A percentile compares a stretch with the other conserved stretches of the same genome.
phyloP scores from a whole-genome alignment of 306 rosid genomes.

The Canavalia ensiformis region DNA sequence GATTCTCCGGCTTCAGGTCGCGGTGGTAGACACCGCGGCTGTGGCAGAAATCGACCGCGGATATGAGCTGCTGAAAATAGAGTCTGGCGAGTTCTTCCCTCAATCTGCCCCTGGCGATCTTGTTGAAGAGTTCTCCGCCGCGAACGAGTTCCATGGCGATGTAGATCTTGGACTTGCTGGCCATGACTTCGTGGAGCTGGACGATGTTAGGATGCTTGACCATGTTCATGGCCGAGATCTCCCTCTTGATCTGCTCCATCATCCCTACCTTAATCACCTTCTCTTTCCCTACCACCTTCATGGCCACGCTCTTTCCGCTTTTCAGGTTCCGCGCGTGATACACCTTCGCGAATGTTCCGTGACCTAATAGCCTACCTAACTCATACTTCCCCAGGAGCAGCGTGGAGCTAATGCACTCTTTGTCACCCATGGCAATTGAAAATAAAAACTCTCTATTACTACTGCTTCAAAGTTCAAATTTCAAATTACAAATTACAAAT shows the following conservation, averaged over 20 bases:
- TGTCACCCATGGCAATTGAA: constrained; percentile 49
- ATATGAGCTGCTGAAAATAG: constrained; percentile 81
- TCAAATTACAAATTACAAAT: too few relatives aligned
- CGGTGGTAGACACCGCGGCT: constrained; percentile 88
- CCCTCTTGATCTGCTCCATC: constrained; percentile 86
- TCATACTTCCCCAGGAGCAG: constrained; percentile 86
- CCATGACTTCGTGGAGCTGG: constrained; percentile 83
- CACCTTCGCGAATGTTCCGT: constrained; percentile 90
- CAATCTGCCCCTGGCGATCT: constrained; percentile 65
- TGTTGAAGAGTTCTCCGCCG: constrained; percentile 86
- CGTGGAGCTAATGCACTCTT: constrained; percentile 45
- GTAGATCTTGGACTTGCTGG: constrained; percentile 85
- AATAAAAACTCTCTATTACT: neutral
- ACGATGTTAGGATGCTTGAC: constrained; percentile 84
- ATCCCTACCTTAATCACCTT: constrained; percentile 76
- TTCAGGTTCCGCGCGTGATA: constrained; percentile 67
- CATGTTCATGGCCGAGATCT: constrained; percentile 84
- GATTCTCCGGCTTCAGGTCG: constrained; percentile 84
- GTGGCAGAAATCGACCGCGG: constrained; percentile 88
- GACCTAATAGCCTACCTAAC: constrained; percentile 80
- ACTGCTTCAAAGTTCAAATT: neutral
- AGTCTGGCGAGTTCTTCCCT: constrained; percentile 73
- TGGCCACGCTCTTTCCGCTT: constrained; percentile 66
- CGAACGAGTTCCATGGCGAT: constrained; percentile 84
- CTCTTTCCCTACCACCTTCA: constrained; percentile 90